Conservation (phyloP, 2,329 filamentous ascomycete genomes). For the Penicillium sp. region DNA sequence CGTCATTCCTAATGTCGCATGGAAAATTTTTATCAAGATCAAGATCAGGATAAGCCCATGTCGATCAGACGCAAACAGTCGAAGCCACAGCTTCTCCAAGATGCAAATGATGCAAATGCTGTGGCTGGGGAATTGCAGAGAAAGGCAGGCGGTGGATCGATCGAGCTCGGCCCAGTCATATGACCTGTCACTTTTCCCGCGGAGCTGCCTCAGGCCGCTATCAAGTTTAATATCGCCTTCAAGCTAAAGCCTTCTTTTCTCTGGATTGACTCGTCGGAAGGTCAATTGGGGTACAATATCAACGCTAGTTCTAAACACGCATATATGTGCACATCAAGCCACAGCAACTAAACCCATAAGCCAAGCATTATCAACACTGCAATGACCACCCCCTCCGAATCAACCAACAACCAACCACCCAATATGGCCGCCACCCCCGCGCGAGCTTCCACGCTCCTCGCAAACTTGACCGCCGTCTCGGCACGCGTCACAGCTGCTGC, state of each 20-base stretch:
- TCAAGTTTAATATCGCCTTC: neutral
- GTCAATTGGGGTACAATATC: neutral
- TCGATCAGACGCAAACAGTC: conserved; percentile 5
- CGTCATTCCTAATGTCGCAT: conserved; percentile 18
- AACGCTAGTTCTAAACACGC: neutral
- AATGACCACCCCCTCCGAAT: conserved; percentile 14
- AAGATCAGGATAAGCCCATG: conserved; percentile 14
- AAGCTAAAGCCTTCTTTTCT: neutral
- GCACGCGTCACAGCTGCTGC: conserved; percentile 58
- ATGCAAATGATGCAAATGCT: neutral
- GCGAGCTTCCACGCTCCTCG: conserved; percentile 62
- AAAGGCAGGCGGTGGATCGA: neutral
- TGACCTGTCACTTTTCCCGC: conserved; percentile 12
- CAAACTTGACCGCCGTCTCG: conserved; percentile 62
- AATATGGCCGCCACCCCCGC: conserved; percentile 58
- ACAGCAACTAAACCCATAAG: neutral
- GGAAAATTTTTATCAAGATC: conserved; percentile 4
- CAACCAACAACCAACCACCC: conserved; percentile 6
- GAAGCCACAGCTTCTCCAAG: conserved; percentile 7
- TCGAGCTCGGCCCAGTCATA: neutral
- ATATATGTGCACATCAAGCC: neutral
- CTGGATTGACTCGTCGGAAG: neutral
- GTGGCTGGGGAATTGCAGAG: neutral
- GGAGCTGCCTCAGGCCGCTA: conserved; percentile 20
- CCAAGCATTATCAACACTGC: conserved; percentile 5